These are phyloP conservation scores for Monilinia fructigena DNA, from an alignment of 2,329 filamentous ascomycete genomes.

Conservation along the genomic window DNA sequence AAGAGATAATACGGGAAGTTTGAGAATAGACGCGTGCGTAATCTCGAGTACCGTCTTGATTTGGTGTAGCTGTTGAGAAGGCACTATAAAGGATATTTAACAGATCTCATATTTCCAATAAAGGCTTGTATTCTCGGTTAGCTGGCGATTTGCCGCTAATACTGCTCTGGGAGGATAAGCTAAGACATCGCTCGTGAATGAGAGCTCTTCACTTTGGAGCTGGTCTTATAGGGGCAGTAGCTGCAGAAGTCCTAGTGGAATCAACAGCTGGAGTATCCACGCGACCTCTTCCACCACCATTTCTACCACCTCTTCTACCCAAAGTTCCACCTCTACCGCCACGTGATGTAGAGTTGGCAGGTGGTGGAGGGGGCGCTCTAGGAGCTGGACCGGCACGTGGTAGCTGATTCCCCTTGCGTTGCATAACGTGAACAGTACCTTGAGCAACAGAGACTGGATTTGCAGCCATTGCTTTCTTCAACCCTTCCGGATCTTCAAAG, in stretches of 20 bases:
- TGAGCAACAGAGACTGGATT: conserved; percentile 82
- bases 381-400: conserved; percentile 72
- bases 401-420: conserved; percentile 77
- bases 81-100: background rate
- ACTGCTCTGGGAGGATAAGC: background rate
- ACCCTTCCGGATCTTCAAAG: conserved; percentile 69
- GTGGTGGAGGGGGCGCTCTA: conserved; percentile 23
- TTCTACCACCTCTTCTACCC: conserved; percentile 33
- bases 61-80: background rate
- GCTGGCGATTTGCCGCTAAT: background rate
- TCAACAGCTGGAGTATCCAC: conserved; percentile 26
- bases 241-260: conserved; percentile 23
- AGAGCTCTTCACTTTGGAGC: conserved; percentile 28
- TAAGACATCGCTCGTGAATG: background rate
- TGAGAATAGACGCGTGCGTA: background rate
- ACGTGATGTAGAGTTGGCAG: conserved; percentile 27
- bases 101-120: background rate
- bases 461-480: conserved; percentile 76
- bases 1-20: background rate
- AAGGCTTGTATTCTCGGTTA: background rate
- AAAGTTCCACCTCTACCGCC: conserved; percentile 33
- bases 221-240: conserved; percentile 34
- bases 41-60: background rate
- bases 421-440: conserved; percentile 81
- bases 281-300: conserved; percentile 31